Base-by-base conservation (phyloP, 768 basidiomycete species). In the Kwoniella sp. region DNA sequence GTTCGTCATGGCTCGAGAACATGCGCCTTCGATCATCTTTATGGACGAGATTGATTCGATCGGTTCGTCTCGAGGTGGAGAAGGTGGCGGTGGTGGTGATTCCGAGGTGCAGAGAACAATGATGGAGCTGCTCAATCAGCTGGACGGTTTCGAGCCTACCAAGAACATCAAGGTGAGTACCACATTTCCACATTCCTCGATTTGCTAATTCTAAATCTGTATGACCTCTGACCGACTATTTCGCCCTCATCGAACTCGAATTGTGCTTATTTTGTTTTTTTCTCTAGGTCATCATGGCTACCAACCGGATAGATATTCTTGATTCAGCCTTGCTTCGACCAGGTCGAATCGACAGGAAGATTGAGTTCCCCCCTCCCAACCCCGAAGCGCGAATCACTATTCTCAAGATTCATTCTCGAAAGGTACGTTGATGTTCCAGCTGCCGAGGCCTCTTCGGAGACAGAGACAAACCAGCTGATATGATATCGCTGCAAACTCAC, bases 31-130 rank as follows among this genome's bases (percentile, higher is more conserved):
- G 80, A 96, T 98, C 82, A 96, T 98, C 78, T 97, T 98, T 84
- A 96, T 98, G 94, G 95, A 97, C 79, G 95, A 97, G 82, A 97
- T 98, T 68, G 95, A 98, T 81, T 92, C 91, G 21, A 98, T 98
- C 75, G 95, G 95, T 58, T 90, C 88, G 67, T 92, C 91, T 67
- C 82, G 94, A 77, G 92, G 94, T 12, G 91, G 93, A 69, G 82
- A 84, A 30, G 88, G 88, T 8, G 84, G 84, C 22, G 85, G 86
- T 7, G 84, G 85, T 27, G 90, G 91, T 1, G 91, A 93, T 73
- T 90, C 88, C 2, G 91, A 92, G 79, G 91, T 92, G 63, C 90
- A 93, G 82, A 82, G 91, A 58, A 93, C 91, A 60, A 92, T 92
- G 91, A 80, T 92, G 82, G 91, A 93, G 79, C 77, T 93, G 79